Percentiles rank a stretch among this genome's conserved stretches.
Conservation (phyloP, 2,329 filamentous ascomycete genomes). For the Pseudocercospora vitis region DNA sequence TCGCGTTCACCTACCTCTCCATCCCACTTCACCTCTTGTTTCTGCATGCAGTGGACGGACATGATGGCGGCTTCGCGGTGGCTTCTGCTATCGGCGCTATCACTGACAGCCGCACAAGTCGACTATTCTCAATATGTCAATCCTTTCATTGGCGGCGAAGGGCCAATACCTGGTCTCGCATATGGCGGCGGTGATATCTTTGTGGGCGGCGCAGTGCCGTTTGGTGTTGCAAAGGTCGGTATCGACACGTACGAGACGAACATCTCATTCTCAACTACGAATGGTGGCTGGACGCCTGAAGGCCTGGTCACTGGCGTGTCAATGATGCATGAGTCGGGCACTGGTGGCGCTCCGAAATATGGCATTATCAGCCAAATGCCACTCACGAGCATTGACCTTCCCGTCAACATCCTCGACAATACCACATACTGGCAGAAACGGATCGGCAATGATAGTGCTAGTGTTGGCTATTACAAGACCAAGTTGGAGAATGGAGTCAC, state of each 20-base stretch:
- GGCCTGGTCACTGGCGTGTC: slow-evolving; percentile 31
- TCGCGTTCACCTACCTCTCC: neutral
- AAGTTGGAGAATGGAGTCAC: slow-evolving; percentile 56
- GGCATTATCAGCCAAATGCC: slow-evolving; percentile 59
- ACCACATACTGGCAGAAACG: slow-evolving; percentile 42
- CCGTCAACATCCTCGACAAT: slow-evolving; percentile 44
- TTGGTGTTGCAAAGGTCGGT: slow-evolving; percentile 47
- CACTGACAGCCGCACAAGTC: slow-evolving; percentile 18
- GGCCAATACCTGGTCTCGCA: slow-evolving; percentile 46
- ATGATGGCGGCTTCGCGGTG: neutral
- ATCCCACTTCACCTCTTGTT: neutral
- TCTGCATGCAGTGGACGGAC: neutral
- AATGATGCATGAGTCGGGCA: slow-evolving; percentile 66
- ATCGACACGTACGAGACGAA: slow-evolving; percentile 43
- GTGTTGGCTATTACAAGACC: slow-evolving; percentile 63
- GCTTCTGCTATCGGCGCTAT: neutral
- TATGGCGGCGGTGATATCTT: slow-evolving; percentile 49
- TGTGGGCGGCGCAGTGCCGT: slow-evolving; percentile 44
- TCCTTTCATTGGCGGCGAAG: slow-evolving; percentile 53
- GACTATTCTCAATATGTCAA: slow-evolving; percentile 51
- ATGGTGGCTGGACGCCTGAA: slow-evolving; percentile 43
- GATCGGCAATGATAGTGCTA: slow-evolving; percentile 43
- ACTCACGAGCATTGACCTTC: slow-evolving; percentile 44
- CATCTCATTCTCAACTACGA: slow-evolving; percentile 39
- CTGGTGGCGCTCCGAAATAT: slow-evolving; percentile 69